Evolutionary conservation across 805 yeast species (phyloP).

Genomic region (Wickerhamomyces chaumierensis): DNA sequence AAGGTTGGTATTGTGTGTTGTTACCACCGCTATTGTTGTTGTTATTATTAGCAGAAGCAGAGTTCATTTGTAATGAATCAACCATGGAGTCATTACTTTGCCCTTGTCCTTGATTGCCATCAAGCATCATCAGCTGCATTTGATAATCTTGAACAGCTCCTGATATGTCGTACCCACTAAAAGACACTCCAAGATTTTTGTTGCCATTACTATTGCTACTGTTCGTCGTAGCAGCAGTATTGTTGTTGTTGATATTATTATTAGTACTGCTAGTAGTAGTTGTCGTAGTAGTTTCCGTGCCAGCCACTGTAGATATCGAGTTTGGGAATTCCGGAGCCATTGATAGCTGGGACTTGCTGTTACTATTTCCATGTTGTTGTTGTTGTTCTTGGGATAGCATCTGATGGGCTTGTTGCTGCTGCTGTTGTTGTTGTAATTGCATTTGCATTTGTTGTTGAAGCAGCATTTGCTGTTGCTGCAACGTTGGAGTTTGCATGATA

Average conservation of each 20-base stretch:
- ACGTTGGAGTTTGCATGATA: constrained; percentile 9
- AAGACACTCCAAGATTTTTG: too few relatives aligned
- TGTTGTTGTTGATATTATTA: too few relatives aligned
- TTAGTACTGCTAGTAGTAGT: too few relatives aligned
- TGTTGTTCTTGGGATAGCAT: neutral
- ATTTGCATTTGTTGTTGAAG: constrained; percentile 1
- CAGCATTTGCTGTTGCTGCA: constrained; percentile 1
- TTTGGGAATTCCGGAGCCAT: too few relatives aligned
- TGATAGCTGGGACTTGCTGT: too few relatives aligned
- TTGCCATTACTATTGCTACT: too few relatives aligned
- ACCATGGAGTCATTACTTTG: neutral
- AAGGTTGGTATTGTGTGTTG: neutral
- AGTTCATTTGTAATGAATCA: neutral
- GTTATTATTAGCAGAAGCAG: neutral
- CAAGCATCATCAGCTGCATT: constrained; percentile 64
- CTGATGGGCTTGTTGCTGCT: neutral
- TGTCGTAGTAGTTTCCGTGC: too few relatives aligned
- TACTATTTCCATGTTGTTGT: too few relatives aligned
- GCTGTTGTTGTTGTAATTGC: constrained; percentile 1
- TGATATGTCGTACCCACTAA: too few relatives aligned
- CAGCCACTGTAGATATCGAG: too few relatives aligned
- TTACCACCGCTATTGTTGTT: too few relatives aligned
- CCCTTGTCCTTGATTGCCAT: constrained; percentile 32
- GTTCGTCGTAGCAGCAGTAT: too few relatives aligned
- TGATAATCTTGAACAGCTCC: constrained; percentile 75